These are phyloP conservation scores for Tricholoma terreum DNA, from an alignment of 768 basidiomycete species.

Conservation along the genomic window DNA sequence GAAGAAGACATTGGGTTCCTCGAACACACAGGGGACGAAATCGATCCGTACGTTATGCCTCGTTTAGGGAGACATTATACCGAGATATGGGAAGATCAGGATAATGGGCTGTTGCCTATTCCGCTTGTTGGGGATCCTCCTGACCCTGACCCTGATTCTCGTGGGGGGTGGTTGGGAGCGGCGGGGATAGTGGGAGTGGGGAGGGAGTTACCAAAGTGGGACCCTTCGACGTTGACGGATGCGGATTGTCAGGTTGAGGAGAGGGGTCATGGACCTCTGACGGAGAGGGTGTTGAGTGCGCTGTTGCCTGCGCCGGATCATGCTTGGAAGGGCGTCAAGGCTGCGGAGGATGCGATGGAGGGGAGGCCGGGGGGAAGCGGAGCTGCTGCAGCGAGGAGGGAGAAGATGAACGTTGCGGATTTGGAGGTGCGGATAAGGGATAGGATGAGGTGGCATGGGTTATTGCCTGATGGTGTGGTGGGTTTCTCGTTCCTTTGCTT, in stretches of 20 bases:
- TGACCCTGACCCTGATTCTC: slow-evolving; percentile 18
- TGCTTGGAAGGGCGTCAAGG: slow-evolving; percentile 75
- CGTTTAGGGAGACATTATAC: slow-evolving; percentile 84
- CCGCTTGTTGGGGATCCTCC: slow-evolving; percentile 26
- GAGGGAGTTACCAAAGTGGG: slow-evolving; percentile 63
- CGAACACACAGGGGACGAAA: slow-evolving; percentile 86
- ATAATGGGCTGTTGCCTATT: slow-evolving; percentile 44
- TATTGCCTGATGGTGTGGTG: slow-evolving; percentile 62
- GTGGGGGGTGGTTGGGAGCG: neutral
- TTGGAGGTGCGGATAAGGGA: slow-evolving; percentile 73
- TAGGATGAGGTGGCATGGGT: slow-evolving; percentile 73
- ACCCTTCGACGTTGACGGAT: slow-evolving; percentile 78
- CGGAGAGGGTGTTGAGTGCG: slow-evolving; percentile 79
- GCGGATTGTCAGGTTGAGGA: slow-evolving; percentile 67
- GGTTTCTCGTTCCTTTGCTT: slow-evolving; percentile 27
- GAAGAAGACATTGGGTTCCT: slow-evolving; percentile 97
- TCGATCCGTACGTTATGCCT: slow-evolving; percentile 84
- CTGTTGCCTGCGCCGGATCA: slow-evolving; percentile 67
- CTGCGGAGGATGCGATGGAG: slow-evolving; percentile 83
- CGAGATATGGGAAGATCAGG: slow-evolving; percentile 93
- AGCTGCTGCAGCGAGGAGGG: slow-evolving; percentile 69
- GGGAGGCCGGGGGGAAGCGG: slow-evolving; percentile 78
- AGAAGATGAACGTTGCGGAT: slow-evolving; percentile 76
- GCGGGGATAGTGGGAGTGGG: neutral
- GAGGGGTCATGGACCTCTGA: slow-evolving; percentile 82